Base-by-base conservation (phyloP, 2,329 filamentous ascomycete genomes). In the Hirsutella thompsonii region DNA sequence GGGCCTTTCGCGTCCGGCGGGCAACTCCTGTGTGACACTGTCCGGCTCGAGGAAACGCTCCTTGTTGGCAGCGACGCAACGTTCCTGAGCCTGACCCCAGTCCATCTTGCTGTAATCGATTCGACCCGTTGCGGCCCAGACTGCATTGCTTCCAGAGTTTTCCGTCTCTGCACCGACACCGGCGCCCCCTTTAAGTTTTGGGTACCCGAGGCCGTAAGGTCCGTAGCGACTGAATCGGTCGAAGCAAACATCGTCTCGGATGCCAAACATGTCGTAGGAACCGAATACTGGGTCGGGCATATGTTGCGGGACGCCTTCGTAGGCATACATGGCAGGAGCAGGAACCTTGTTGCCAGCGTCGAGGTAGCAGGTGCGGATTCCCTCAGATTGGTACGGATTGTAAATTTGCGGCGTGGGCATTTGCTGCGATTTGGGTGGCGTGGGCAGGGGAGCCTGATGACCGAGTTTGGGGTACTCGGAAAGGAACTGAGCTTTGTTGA, bases 141-240 rank as follows among this genome's bases (percentile, higher is more conserved):
- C 63, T 32, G 62, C 62, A 23, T 81, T 70, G 40, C 72, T 75
- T 66, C 81, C 85, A 18, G 83, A 72, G 28, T 68, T 66, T 49
- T 92, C 84, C 1, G 78, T 79, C 32, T 86, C 83, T 42, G 83
- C 68, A n/a, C 77, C 77, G 41, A 88, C 77, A 20, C 74, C 76
- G 0, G 75, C 61, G 19, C 88, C 88, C 13, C 88, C 88, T 47
- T 76, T 74, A 42, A 77, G 74, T 44, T 74, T 70, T 51, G 74
- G 76, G 59, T 94, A 94, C n/a, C 88, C 88, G 33, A 88, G 66
- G 0, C 88, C 88, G 53, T 94, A 94, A 0, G 87, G 82, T 0
- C 86, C 88, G 30, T 90, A 75, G 37, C 88, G 76, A 16, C 86
- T 84, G 55, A 87, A 93, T 5, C 88, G 76, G 53, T 94, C 88